Base-by-base conservation (phyloP, 1,139 yeast species). In the Debaryomyces sp. region DNA sequence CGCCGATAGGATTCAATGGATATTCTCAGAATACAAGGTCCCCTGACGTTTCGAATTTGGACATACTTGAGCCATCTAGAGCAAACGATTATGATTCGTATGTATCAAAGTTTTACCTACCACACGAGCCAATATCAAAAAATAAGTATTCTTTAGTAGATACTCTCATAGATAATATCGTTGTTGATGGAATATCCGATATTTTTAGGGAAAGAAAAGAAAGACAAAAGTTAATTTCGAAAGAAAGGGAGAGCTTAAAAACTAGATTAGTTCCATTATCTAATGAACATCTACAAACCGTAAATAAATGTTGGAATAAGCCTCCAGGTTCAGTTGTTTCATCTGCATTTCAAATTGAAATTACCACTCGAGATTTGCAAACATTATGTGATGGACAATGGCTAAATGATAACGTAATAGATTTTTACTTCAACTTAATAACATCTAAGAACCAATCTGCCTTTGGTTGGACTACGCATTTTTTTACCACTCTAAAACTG, bases 341-440 rank as follows among this genome's bases (percentile, higher is more conserved):
- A 8, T 62, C 70, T 2, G 63, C 64, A 5, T 75, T 63, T 53
- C 68, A 66, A 37, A 73, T 94, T 30, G 95, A 87, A 49, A 79
- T 94, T 7, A 71, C 74, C 5, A 79, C 80, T 0, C 69, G 81
- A 41, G 99, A 94, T 63, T 65, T 94, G 47, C 75, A 77, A 46
- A 91, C 97, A 0, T 71, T 94, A 33, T 70, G 78, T 7, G 89
- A 86, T 49, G 77, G 87, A 1, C 71, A 77, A 43, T 94, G 99
- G 99, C 77, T 94, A 37, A 94, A 94, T 63, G 99, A 95, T 66
- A 89, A 87, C 46, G 78, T 94, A 3, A 91, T 94, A 49, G 99
- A 94, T 63, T 87, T 84, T 59, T 92, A 87, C 63, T 71, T 91
- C 60, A 80, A 81, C 53, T 64, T 87, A 53, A 73, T 91, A 7